Conservation (phyloP, 129 eudicot species). For the Pittosporum tobira region DNA sequence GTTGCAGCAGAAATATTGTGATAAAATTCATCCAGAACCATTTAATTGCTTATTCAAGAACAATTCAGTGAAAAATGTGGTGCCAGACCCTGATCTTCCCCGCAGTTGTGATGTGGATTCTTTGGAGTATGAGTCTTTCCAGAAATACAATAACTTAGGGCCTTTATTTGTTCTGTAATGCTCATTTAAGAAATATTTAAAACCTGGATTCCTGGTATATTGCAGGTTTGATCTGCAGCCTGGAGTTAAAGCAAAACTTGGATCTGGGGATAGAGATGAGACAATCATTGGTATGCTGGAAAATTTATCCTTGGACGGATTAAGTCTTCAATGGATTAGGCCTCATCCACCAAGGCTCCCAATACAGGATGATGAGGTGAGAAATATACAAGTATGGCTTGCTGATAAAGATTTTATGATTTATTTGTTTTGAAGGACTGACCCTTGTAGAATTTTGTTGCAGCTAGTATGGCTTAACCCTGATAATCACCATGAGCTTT, state of each 20-base stretch:
- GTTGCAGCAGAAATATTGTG: constrained; percentile 55
- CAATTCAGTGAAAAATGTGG: constrained; percentile 45
- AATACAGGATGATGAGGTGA: constrained; percentile 66
- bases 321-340: constrained; percentile 82
- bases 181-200: no score
- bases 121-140: constrained; percentile 43
- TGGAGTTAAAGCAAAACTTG: constrained; percentile 62
- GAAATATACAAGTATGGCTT: not conserved
- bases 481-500: constrained; percentile 74
- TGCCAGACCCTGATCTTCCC: constrained; percentile 87
- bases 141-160: not conserved
- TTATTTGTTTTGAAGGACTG: not conserved
- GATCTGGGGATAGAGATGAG: constrained; percentile 74
- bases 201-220: no score
- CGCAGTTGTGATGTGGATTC: constrained; percentile 63
- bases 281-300: constrained; percentile 48
- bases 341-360: constrained; percentile 87
- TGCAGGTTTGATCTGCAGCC: constrained; percentile 68
- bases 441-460: constrained; percentile 5
- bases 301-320: constrained; percentile 54
- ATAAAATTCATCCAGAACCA: constrained; percentile 39
- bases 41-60: constrained; percentile 51
- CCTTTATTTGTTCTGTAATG: not conserved
- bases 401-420: not conserved
- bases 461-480: constrained; percentile 95